Evolutionary conservation across 768 basidiomycete genomes (phyloP), one percentile per base, ranked within the genome.

Genomic region (Leccinum disarticulatum): DNA sequence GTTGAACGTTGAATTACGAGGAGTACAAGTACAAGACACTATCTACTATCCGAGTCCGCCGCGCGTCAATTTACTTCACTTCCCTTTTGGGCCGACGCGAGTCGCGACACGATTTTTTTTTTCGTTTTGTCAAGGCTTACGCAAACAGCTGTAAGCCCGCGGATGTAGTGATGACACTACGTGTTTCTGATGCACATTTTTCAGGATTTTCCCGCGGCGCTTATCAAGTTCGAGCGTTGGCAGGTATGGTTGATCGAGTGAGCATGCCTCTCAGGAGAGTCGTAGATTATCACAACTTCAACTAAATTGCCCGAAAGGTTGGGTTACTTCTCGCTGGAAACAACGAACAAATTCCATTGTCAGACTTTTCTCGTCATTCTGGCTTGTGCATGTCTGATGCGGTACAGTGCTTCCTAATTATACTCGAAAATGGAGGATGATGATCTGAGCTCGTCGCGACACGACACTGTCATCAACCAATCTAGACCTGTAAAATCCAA

Each of bases 141-240:
- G n/a, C n/a, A n/a, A n/a, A n/a, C n/a, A n/a, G n/a, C n/a, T n/a
- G n/a, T n/a, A n/a, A n/a, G n/a, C n/a, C n/a, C n/a, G n/a, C n/a
- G n/a, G n/a, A n/a, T n/a, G 4, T 35, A 50, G 22, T 52, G 10
- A 11, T 25, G 49, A 28, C 2, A 1, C 50, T 19, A 25, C 8
- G 2, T 22, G 6, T 28, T 7, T 41, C 63, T 65, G 25, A 70
- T 33, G 10, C 48, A 4, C 17, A n/a, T 30, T 41, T n/a, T 35
- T 9, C 38, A 81, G 79, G 79, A 3, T 81, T 77, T 61, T 80
- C 80, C 2, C 77, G 80, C 19, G 80, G 79, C 8, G 80, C 79
- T n/a, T 81, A 79, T 61, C 80, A 80, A 64, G 77, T 75, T 3
- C 74, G 80, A 30, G 74, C 68, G 1, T 53, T 81, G 46, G 77